Evolutionary conservation across 225 moss, liverwort and hornwort genomes (phyloP), one percentile per base, ranked within the genome.

Genomic region (Straminergon stramineum): DNA sequence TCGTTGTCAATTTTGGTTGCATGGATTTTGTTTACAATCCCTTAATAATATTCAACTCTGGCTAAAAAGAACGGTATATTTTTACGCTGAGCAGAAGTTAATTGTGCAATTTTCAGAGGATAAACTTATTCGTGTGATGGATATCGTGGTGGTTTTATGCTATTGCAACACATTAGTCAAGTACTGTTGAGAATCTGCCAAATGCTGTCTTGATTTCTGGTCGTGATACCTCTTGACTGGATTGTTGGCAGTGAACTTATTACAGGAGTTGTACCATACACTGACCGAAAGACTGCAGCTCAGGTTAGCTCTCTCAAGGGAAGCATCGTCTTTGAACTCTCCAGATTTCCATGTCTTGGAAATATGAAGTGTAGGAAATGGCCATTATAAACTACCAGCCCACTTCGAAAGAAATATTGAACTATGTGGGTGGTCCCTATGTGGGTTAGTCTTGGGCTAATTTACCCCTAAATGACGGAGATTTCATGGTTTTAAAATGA

Each of bases 231-330:
- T 78, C 32, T 75, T 88, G 88, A 90, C 90, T 90, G 90, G 89
- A 80, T 69, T 91, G 78, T 79, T 91, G 92, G 87, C 93, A 95
- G 95, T 92, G 95, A 95, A 92, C 92, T 95, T 81, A 88, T 94
- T 79, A 95, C 95, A 93, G 94, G 95, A 86, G 93, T 95, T 90
- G 93, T 95, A 78, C 95, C 95, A 17, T 95, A 94, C 87, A 95
- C 94, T 88, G 94, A 95, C 85, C 91, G 93, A 71, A 95, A 94
- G 87, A 93, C 95, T 75, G 95, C 93, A 86, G 94, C 94, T 90
- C 95, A 95, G 95, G 95, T 95, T 48, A 81, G 87, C 73, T 84
- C 83, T 81, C 60, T 23, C 53, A 41, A 60, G 61, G 79, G 60
- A 52, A 45, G 34, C 37, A 14, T 55, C 63, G 15, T 60, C 75